Conservation (phyloP, 78 protist genomes). For the Dictyostelium purpureum region DNA sequence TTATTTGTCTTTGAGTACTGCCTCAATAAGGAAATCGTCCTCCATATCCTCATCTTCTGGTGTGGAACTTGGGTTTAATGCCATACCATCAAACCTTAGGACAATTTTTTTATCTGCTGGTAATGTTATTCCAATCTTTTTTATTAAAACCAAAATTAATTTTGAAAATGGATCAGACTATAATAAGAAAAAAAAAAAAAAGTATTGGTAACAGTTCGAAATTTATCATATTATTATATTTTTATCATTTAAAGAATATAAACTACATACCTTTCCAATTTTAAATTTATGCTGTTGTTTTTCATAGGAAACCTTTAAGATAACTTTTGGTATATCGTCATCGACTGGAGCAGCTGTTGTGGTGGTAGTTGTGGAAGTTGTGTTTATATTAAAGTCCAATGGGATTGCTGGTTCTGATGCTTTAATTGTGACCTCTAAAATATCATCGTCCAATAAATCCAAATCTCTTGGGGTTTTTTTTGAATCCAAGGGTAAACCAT, state of each 20-base stretch:
- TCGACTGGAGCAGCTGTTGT: not conserved
- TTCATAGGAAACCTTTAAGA: slow-evolving; percentile 17
- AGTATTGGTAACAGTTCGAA: not conserved
- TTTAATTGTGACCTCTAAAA: slow-evolving; percentile 25
- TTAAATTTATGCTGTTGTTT: slow-evolving; percentile 30
- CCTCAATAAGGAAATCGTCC: slow-evolving; percentile 62
- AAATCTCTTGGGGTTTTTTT: slow-evolving; percentile 33
- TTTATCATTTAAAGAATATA: not conserved
- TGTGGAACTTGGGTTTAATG: not conserved
- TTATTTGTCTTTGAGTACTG: not conserved
- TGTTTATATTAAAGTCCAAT: too few relatives aligned
- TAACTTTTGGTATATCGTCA: slow-evolving; percentile 15
- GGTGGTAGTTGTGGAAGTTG: not conserved
- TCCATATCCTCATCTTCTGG: slow-evolving; percentile 67
- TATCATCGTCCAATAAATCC: slow-evolving; percentile 23
- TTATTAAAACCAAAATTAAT: not conserved
- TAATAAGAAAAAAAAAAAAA: not conserved
- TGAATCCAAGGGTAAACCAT: slow-evolving; percentile 12
- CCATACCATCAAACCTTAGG: slow-evolving; percentile 51
- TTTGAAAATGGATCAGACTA: slow-evolving; percentile 48
- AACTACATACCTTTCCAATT: slow-evolving; percentile 26
- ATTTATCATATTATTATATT: not conserved
- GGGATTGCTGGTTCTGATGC: not conserved
- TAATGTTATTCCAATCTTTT: not conserved
- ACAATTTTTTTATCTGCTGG: slow-evolving; percentile 11